Evolutionary conservation across 208 protist genomes (phyloP).

Genomic region (Trypanosoma boissoni): DNA sequence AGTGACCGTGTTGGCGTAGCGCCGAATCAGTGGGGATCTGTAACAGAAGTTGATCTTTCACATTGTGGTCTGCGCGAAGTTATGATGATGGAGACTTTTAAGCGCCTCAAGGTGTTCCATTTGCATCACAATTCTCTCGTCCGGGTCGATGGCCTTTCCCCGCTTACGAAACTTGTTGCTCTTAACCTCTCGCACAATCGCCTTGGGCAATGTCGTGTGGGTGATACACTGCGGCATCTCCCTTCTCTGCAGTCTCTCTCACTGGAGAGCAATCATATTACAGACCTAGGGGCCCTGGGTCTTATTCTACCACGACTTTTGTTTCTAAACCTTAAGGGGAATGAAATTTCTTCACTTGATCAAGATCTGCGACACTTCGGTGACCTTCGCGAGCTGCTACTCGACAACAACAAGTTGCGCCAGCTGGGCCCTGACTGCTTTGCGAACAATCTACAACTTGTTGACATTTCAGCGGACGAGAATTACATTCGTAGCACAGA

Average conservation of each 20-base stretch:
- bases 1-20: conserved; percentile 40
- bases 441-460: conserved; percentile 42
- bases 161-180: conserved; percentile 50
- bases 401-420: conserved; percentile 91
- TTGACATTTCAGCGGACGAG: conserved; percentile 66
- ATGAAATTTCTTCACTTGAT: conserved; percentile 85
- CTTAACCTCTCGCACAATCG: conserved; percentile 86
- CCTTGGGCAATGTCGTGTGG: conserved; percentile 47
- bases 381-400: conserved; percentile 86
- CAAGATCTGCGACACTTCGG: conserved; percentile 59
- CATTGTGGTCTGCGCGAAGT: conserved; percentile 77
- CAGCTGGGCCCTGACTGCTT: conserved; percentile 54
- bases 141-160: conserved; percentile 46
- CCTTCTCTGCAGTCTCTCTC: conserved; percentile 72
- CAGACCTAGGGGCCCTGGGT: conserved; percentile 40
- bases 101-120: conserved; percentile 52
- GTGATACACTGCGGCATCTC: conserved; percentile 45
- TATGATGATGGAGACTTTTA: conserved; percentile 62
- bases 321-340: conserved; percentile 87
- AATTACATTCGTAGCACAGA: conserved; percentile 74
- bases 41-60: conserved; percentile 71
- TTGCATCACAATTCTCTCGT: conserved; percentile 81
- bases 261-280: conserved; percentile 84
- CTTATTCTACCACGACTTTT: conserved; percentile 61
- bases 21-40: conserved; percentile 35